These are phyloP conservation scores for Lactarius trivialis DNA, from an alignment of 768 basidiomycete genomes.

Conservation along the genomic window DNA sequence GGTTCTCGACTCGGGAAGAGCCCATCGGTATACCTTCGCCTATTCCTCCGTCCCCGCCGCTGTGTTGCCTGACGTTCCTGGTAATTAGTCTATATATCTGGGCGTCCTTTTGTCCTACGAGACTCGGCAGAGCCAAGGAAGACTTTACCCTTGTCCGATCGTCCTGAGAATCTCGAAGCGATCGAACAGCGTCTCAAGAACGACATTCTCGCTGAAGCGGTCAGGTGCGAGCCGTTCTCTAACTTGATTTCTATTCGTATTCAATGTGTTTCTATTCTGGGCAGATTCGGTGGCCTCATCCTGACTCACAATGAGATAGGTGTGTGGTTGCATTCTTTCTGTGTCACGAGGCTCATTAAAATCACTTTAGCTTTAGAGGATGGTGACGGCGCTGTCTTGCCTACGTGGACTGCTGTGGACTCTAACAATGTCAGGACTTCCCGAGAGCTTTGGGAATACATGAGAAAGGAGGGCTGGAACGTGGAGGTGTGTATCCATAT, in stretches of 20 bases:
- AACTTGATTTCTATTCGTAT: not conserved
- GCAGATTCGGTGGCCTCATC: constrained; percentile 81
- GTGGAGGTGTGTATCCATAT: constrained; percentile 58
- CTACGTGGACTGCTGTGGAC: constrained; percentile 93
- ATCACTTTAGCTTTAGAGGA: constrained; percentile 40
- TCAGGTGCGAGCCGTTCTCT: constrained; percentile 40
- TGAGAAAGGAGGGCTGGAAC: constrained; percentile 81
- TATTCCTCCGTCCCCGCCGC: not conserved
- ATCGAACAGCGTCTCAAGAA: constrained; percentile 85
- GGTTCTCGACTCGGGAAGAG: constrained; percentile 97
- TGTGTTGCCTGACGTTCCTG: constrained; percentile 14
- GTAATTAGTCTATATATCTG: constrained; percentile 71
- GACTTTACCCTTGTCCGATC: constrained; percentile 75
- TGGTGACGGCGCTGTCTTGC: constrained; percentile 76
- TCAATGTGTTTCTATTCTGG: not conserved
- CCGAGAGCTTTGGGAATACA: constrained; percentile 74
- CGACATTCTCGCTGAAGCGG: constrained; percentile 84
- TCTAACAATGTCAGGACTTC: constrained; percentile 77
- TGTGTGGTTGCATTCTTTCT: constrained; percentile 29
- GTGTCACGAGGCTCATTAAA: not conserved
- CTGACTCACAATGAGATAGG: constrained; percentile 92
- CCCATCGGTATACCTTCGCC: constrained; percentile 59
- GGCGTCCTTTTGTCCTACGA: constrained; percentile 86
- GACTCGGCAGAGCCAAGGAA: constrained; percentile 79
- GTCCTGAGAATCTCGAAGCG: constrained; percentile 92